Base-by-base conservation (phyloP, 176 grass and related monocot species). In the Canna indica region DNA sequence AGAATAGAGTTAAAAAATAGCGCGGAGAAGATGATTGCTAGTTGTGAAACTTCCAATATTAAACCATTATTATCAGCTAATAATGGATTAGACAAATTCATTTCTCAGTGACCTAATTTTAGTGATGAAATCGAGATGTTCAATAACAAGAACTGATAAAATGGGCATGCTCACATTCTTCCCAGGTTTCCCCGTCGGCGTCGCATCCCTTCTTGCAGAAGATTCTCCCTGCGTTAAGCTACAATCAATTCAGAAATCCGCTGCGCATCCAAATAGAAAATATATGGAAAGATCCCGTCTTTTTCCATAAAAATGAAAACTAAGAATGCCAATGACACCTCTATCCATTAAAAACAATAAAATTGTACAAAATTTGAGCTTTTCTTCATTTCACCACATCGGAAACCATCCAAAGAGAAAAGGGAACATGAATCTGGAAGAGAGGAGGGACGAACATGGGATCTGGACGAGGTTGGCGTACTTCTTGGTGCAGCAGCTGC, bases 161-260 rank as follows among this genome's bases (percentile, higher is more conserved):
- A 59, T 58, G 64, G 59, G 25, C 39, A 12, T 11, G 68, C 87
- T 90, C 79, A 96, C 91, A 96, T 44, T 96, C 88, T 18, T 96
- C 88, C 91, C 91, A 96, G 63, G 80, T 91, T n/a, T 96, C 91
- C 1, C 77, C 88, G 70, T 96, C 91, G 24, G 88, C 80, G 80
- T 78, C 82, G 75, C 91, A 96, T 1, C 91, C 91, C 76, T 96
- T 96, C 91, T 96, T 96, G 82, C 91, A 96, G 83, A 91, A 91
- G 58, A 96, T 88, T 80, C 91, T 88, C 91, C 91, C 91, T 90
- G 84, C 39, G 86, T 54, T 30, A 38, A 70, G 44, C 2, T 30
- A 26, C 16, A 77, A 72, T 7, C 61, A 75, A 8, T 15, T 67
- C 60, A 24, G 33, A 33, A n/a, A 10, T 26, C 3, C 31, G n/a